Evolutionary conservation across 2,329 filamentous ascomycete genomes (phyloP), one percentile per base, ranked within the genome.

Genomic region (Colletotrichum sp.): DNA sequence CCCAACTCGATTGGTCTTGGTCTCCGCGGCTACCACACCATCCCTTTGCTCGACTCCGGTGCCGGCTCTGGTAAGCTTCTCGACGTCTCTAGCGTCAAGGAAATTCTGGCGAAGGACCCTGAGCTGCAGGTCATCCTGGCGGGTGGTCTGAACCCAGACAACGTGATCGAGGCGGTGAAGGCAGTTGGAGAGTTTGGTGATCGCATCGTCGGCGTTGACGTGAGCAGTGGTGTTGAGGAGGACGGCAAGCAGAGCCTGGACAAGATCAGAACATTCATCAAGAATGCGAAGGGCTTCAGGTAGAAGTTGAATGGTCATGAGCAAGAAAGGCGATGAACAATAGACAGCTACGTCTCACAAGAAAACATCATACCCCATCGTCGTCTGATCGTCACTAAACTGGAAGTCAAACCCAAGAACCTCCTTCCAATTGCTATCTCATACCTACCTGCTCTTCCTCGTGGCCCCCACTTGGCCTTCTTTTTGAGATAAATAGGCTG

Each of bases 181-280:
- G 89, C 90, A 16, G 86, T 96, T 18, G 93, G 92, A 1, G 87
- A 90, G 8, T 79, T 74, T 65, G 88, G 88, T 30, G 88, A 88
- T 12, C 91, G 93, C 76, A 91, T 98, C 15, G 87, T 96, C 39
- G 96, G 94, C 3, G 94, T 99, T 5, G 97, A 99, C 87, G 95
- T 98, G 24, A 98, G 96, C 84, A 98, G 95, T 81, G 98, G 98
- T 1, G 96, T 99, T 4, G 97, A 99, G 85, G 93, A 92, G 44
- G 91, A 94, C 79, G 96, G 96, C 4, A 88, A 92, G 82, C 97
- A 99, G 85, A 94, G 93, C 84, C 81, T 96, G 73, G 91, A 92
- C 21, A 98, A 94, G 87, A 99, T 99, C 79, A 88, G 89, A 78
- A 91, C 90, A 6, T 99, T 99, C 85, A 89, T 99, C 55, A 90